phyloP scores from a whole-genome alignment of 768 basidiomycete species.

The Amanita pallidorosea region DNA sequence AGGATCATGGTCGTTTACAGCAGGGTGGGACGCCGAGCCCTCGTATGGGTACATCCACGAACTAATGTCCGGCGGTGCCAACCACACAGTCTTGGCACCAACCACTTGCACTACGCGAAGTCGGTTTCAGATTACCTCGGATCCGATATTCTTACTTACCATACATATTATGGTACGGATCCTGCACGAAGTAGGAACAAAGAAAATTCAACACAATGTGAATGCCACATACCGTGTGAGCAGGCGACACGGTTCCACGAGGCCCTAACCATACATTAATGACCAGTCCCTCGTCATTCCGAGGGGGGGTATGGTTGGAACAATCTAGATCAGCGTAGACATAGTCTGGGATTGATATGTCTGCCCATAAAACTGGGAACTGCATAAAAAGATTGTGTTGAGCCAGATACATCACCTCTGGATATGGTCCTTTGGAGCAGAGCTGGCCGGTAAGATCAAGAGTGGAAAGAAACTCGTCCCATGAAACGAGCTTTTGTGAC shows the following conservation, averaged over 20 bases:
- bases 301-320: constrained; percentile 51
- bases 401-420: constrained; percentile 64
- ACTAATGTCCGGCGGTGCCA: constrained; percentile 60
- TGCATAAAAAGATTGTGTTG: constrained; percentile 83
- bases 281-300: constrained; percentile 52
- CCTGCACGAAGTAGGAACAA: constrained; percentile 31
- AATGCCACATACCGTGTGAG: constrained; percentile 57
- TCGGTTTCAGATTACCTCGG: background rate
- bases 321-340: constrained; percentile 56
- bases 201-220: constrained; percentile 2
- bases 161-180: constrained; percentile 90
- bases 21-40: background rate
- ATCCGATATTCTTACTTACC: constrained; percentile 28
- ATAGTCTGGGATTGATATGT: constrained; percentile 83
- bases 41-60: constrained; percentile 51
- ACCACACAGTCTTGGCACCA: constrained; percentile 85
- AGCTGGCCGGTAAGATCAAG: constrained; percentile 24
- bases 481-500: constrained; percentile 70
- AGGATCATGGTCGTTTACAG: constrained; percentile 17
- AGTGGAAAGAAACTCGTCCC: constrained; percentile 61
- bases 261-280: constrained; percentile 83
- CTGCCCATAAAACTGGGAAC: constrained; percentile 66
- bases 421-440: constrained; percentile 3
- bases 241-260: constrained; percentile 69
- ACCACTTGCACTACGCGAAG: constrained; percentile 67